Evolutionary conservation across 108 stramenopile species (phyloP), one percentile per base, ranked within the genome.

Genomic region (Nitzschia sp.): DNA sequence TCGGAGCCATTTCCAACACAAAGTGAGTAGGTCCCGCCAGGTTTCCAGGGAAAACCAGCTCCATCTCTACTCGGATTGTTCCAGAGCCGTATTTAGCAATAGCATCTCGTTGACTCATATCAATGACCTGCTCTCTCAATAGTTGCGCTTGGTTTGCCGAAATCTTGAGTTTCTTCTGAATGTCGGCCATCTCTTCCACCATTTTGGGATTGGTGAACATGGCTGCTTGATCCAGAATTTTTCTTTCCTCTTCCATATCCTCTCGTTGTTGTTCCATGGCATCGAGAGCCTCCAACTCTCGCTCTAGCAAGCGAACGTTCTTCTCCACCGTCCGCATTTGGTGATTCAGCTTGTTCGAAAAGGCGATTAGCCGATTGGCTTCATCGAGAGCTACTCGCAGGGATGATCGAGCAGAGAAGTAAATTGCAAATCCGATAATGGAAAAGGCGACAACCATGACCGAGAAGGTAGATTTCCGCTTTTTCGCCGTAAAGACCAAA

Each of bases 1-100:
- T 61, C 6, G 86, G 78, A 10, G 89, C 89, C 72, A 85, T 54
- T 72, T 90, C 89, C 25, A 90, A 69, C 29, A 85, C 72, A 43
- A 90, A 81, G 42, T 71, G 72, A 46, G 61, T 63, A 10, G 81
- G 76, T 70, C 34, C 43, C 15, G 50, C 51, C 15, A 46, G 39
- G 40, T 62, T 37, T 22, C 61, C 61, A 1, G 75, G 75, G 65
- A 87, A 83, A 55, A 83, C 81, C 0, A 94, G 65, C 65, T 88
- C 78, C 11, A 94, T 77, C 53, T 84, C 65, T 5, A 94, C 90
- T 29, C 67, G 75, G 61, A 88, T 78, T 5, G 78, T 73, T 41
- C 83, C 85, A 39, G 71, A 52, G 46, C 93, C 93, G 25, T 77
- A 84, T 40, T 71, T 80, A 8, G 40, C 54, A 11, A 75, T 55